Base-by-base conservation (phyloP, 805 yeast species). In the Metschnikowia anglica region DNA sequence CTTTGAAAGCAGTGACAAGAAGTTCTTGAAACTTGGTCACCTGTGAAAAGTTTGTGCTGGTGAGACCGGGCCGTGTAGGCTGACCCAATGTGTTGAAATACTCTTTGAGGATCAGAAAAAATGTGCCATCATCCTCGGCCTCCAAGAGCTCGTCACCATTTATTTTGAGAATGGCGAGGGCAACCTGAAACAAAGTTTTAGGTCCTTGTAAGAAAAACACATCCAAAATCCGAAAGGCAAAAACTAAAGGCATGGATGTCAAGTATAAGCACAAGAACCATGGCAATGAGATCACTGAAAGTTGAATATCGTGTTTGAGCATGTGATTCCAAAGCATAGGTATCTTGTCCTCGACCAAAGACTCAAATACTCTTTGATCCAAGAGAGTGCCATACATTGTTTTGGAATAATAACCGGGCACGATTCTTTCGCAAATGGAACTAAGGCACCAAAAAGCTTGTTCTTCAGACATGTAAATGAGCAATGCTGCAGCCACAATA, bases 331-430 rank as follows among this genome's bases (percentile, higher is more conserved):
- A 86, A 38, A 93, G 60, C 15, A 86, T 60, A 1, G 99, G 99
- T 84, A 93, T 80, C 0, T 93, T 88, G 42, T 84, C 86, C 59
- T 85, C 87, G 1, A 93, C 96, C 41, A 93, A 73, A 0, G 88
- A 78, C 63, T 93, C 99, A 60, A 93, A 87, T 1, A 93, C 99
- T 54, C 82, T 80, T 67, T 93, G 99, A 60, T 93, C 99, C 27
- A 93, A 69, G 23, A 93, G 68, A 1, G 97, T 93, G 19, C 99
- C 99, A 58, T 91, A 91, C 99, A 93, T 93, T 0, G 97, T 91
- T 56, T 81, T 88, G 2, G 98, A 90, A 59, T 93, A 93, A 63
- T 93, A 93, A 0, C 99, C 99, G 0, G 98, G 98, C 3, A 89
- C 85, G 46, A 86, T 77, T 29, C 80, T 76, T 46, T 89, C 96